Conservation (phyloP, 352 stramenopile genomes). For the Globisporangium barbulae region DNA sequence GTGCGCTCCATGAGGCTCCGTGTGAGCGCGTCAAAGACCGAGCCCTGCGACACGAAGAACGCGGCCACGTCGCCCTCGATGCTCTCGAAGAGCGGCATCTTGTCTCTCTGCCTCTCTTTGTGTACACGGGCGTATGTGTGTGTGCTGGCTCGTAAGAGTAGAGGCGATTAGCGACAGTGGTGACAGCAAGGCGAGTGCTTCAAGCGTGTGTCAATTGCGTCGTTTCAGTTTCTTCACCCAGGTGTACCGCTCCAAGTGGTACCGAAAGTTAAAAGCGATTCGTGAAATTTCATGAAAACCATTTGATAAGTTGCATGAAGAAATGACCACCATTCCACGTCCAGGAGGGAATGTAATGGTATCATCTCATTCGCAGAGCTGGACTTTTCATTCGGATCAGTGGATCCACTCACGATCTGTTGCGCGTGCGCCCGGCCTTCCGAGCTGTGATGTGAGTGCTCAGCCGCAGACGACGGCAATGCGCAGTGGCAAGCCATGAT, state of each 20-base stretch:
- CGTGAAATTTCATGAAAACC: neutral
- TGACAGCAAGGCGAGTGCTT: too few relatives aligned
- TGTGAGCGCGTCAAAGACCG: conserved; percentile 59
- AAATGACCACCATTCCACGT: neutral
- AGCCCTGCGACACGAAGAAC: conserved; percentile 72
- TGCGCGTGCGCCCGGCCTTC: too few relatives aligned
- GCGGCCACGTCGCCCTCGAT: conserved; percentile 57
- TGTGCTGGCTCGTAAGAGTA: neutral
- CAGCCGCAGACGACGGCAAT: too few relatives aligned
- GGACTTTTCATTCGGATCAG: too few relatives aligned
- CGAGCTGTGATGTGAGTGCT: too few relatives aligned
- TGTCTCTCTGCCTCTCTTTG: neutral
- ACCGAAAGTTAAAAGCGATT: neutral
- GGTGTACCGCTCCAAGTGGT: neutral
- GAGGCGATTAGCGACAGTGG: too few relatives aligned
- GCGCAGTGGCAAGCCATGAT: too few relatives aligned
- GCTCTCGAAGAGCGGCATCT: conserved; percentile 65
- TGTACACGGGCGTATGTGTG: neutral
- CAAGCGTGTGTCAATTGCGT: neutral
- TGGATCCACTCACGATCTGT: too few relatives aligned
- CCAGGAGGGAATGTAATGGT: neutral
- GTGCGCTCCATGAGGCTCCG: conserved; percentile 56
- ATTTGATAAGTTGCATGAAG: too few relatives aligned
- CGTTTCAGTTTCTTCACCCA: neutral
- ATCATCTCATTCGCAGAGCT: neutral